Evolutionary conservation across 2,329 filamentous ascomycete genomes (phyloP).

Genomic region (Colletotrichum somersetense): DNA sequence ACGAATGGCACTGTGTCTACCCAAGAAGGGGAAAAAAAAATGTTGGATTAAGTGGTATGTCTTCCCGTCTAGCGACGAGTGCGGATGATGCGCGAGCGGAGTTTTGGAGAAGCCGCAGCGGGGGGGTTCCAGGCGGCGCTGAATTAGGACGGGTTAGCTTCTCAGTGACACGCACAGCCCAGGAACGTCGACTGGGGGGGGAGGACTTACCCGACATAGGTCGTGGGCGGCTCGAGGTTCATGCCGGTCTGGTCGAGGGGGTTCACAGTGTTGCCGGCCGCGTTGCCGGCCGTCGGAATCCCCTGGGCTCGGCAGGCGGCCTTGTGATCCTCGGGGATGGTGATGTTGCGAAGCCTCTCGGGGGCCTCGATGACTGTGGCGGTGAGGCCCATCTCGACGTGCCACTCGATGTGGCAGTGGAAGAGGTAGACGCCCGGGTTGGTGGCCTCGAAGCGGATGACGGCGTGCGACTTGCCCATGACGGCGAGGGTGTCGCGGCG

Average conservation of each 20-base stretch:
- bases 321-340: conserved; percentile 71
- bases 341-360: conserved; percentile 65
- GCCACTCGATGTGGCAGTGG: conserved; percentile 73
- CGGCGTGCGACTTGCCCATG: conserved; percentile 58
- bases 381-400: conserved; percentile 69
- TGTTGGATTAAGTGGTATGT: not conserved
- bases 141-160: conserved; percentile 8
- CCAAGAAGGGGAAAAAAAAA: not conserved
- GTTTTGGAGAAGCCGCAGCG: conserved; percentile 5
- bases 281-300: conserved; percentile 71
- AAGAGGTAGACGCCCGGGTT: conserved; percentile 69
- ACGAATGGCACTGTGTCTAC: conserved; percentile 23
- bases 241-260: conserved; percentile 66
- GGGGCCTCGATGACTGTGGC: conserved; percentile 69
- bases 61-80: not conserved
- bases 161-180: too few relatives aligned
- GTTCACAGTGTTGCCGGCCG: conserved; percentile 72
- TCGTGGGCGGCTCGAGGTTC: conserved; percentile 63
- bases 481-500: conserved; percentile 55
- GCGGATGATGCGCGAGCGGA: conserved; percentile 35
- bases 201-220: conserved; percentile 58
- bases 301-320: conserved; percentile 58
- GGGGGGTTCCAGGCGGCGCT: conserved; percentile 28
- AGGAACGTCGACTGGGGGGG: not conserved
- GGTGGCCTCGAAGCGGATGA: conserved; percentile 64